A percentile compares a stretch with the other conserved stretches of the same genome.
phyloP scores from a whole-genome alignment of 768 basidiomycete species.

The Calvatia gigantea region DNA sequence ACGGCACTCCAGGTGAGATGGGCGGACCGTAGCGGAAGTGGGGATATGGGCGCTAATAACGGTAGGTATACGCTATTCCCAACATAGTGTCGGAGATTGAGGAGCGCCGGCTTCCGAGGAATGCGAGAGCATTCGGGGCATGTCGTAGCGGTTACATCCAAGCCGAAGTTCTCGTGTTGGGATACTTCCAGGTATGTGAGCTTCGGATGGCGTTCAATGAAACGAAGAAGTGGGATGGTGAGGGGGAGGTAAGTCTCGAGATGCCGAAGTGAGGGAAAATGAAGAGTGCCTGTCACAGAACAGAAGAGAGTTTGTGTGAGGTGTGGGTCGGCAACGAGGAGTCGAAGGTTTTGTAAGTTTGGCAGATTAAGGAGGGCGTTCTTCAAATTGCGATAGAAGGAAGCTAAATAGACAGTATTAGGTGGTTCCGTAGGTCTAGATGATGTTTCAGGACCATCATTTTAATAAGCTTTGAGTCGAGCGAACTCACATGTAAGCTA shows the following conservation, averaged over 20 bases:
- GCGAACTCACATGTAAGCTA: conserved; percentile 29
- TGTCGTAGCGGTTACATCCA: neutral
- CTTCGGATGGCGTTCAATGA: conserved; percentile 31
- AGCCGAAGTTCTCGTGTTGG: conserved; percentile 22
- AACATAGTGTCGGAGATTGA: conserved; percentile 31
- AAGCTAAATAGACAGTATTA: conserved; percentile 18
- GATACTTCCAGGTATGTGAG: conserved; percentile 34
- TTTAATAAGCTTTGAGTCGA: neutral
- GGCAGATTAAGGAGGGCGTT: conserved; percentile 23
- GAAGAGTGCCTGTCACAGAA: conserved; percentile 15
- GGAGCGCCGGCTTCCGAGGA: conserved; percentile 17
- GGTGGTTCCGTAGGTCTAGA: conserved; percentile 16
- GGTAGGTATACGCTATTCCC: conserved; percentile 31
- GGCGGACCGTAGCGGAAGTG: conserved; percentile 29
- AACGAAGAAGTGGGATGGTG: conserved; percentile 25
- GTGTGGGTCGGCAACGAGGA: conserved; percentile 28
- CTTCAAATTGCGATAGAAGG: conserved; percentile 29
- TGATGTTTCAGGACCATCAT: neutral
- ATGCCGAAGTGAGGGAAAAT: conserved; percentile 26
- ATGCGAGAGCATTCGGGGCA: neutral
- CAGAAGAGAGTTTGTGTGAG: conserved; percentile 18
- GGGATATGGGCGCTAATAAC: conserved; percentile 20
- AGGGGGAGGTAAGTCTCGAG: conserved; percentile 35
- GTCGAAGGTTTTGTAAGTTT: conserved; percentile 27
- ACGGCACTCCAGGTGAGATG: conserved; percentile 34